A percentile compares a stretch with the other conserved stretches of the same genome.
phyloP scores from a whole-genome alignment of 345 rosid species.

The Citrus sp. region DNA sequence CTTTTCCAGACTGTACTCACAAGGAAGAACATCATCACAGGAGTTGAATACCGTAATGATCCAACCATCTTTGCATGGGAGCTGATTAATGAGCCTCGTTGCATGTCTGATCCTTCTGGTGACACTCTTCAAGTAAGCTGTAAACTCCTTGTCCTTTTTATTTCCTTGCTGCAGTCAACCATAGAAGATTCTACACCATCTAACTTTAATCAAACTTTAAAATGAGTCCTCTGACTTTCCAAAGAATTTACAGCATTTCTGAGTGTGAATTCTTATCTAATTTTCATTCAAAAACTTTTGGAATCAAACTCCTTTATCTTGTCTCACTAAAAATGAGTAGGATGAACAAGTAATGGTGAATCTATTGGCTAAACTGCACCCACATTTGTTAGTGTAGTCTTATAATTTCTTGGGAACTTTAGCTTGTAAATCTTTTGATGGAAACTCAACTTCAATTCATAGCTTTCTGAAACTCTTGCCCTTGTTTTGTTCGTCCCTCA shows the following conservation, averaged over 20 bases:
- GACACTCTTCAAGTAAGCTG: constrained; percentile 85
- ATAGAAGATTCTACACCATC: background rate
- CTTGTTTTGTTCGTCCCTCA: background rate
- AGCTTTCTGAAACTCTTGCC: background rate
- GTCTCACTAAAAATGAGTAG: background rate
- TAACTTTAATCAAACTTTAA: background rate
- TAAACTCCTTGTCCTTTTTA: background rate
- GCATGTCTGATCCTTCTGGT: constrained; percentile 89
- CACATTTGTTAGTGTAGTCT: background rate
- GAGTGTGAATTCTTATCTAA: background rate
- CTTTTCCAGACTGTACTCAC: constrained; percentile 63
- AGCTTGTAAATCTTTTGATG: background rate
- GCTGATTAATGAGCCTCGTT: constrained; percentile 93
- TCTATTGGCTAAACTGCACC: background rate
- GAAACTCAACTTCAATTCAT: background rate
- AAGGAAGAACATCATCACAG: constrained; percentile 84
- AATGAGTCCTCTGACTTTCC: background rate
- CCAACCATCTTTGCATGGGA: constrained; percentile 95
- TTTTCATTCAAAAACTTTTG: background rate
- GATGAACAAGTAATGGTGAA: background rate
- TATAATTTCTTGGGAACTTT: background rate
- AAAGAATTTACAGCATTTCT: background rate
- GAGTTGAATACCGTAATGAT: constrained; percentile 82
- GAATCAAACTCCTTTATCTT: background rate
- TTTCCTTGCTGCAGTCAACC: background rate